phyloP scores from a whole-genome alignment of 2,329 filamentous ascomycete species.

The Trichophyton benhamiae region DNA sequence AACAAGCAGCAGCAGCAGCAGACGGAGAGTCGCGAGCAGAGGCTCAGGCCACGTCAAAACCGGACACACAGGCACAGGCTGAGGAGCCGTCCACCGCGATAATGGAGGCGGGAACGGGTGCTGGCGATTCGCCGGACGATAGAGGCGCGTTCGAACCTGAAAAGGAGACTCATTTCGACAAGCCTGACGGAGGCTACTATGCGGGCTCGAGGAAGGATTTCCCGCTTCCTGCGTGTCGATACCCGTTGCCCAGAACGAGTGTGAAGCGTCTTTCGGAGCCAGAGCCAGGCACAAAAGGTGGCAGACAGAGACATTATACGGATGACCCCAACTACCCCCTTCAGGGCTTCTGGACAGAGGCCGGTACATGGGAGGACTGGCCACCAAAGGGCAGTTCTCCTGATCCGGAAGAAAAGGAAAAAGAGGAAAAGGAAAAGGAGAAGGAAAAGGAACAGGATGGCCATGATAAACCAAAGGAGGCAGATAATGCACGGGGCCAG shows the following conservation, averaged over 20 bases:
- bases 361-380: slow-evolving; percentile 7
- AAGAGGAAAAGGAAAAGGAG: neutral
- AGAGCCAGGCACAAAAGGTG: slow-evolving; percentile 10
- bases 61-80: neutral
- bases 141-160: slow-evolving; percentile 8
- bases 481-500: neutral
- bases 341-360: slow-evolving; percentile 7
- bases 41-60: neutral
- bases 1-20: neutral
- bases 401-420: neutral
- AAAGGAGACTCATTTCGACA: slow-evolving; percentile 5
- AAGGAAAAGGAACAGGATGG: neutral
- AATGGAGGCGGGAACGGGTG: neutral
- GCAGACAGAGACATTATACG: slow-evolving; percentile 11
- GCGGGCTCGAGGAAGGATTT: slow-evolving; percentile 11
- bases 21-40: neutral
- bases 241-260: slow-evolving; percentile 9
- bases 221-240: slow-evolving; percentile 9
- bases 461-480: too few relatives aligned
- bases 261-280: slow-evolving; percentile 9
- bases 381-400: slow-evolving; percentile 26
- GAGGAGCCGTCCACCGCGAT: neutral
- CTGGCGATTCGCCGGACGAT: neutral
- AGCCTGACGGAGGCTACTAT: slow-evolving; percentile 9
- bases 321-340: slow-evolving; percentile 8